phyloP scores from a whole-genome alignment of 2,329 filamentous ascomycete genomes.

The Aspergillus fumigatus region DNA sequence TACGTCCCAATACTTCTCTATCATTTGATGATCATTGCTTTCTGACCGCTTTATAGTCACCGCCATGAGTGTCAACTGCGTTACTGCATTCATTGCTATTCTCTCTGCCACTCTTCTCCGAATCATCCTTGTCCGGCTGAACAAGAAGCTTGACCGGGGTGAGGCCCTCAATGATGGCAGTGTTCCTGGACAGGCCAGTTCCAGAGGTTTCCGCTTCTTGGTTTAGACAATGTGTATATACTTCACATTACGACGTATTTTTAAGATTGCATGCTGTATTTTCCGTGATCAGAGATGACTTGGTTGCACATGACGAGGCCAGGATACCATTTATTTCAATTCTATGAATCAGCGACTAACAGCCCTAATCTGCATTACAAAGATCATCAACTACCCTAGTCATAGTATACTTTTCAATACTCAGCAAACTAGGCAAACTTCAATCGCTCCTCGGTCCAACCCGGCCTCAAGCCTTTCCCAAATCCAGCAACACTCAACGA shows the following conservation, averaged over 20 bases:
- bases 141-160: constrained; percentile 64
- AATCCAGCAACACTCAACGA: constrained; percentile 49
- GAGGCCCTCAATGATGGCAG: constrained; percentile 43
- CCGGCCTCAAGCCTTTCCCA: constrained; percentile 48
- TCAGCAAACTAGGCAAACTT: constrained; percentile 29
- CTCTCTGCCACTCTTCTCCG: constrained; percentile 59
- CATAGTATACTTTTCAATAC: background rate
- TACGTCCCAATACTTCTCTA: constrained; percentile 33
- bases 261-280: background rate
- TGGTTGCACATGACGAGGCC: background rate
- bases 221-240: constrained; percentile 35
- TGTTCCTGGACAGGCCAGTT: constrained; percentile 52
- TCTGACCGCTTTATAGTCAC: constrained; percentile 35
- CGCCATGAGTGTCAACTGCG: constrained; percentile 66
- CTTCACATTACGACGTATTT: background rate
- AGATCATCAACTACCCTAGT: background rate
- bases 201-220: constrained; percentile 64
- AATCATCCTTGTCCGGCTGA: constrained; percentile 60
- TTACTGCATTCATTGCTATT: constrained; percentile 61
- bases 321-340: background rate
- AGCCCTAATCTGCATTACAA: background rate
- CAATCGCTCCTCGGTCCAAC: constrained; percentile 41
- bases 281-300: no score
- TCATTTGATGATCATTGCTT: constrained; percentile 25
- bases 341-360: background rate